These are phyloP conservation scores for Bipolaris cookei DNA, from an alignment of 2,329 filamentous ascomycete species.

Conservation along the genomic window DNA sequence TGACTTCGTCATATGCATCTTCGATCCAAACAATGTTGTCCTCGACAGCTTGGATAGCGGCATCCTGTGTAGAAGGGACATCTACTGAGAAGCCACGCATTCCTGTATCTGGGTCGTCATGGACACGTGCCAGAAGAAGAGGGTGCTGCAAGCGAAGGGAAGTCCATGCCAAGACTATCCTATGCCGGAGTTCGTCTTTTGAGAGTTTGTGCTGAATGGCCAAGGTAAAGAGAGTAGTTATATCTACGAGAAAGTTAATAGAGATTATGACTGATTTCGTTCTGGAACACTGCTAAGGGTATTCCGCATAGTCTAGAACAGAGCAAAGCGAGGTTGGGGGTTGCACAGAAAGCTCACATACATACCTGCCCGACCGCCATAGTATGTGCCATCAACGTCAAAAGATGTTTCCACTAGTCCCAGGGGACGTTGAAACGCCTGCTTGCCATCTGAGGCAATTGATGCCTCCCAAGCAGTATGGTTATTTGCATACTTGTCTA, in stretches of 20 bases:
- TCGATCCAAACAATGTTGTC: constrained; percentile 48
- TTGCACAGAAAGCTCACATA: background rate
- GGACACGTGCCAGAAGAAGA: constrained; percentile 46
- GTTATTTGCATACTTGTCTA: constrained; percentile 49
- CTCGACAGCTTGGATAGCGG: constrained; percentile 41
- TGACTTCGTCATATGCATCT: constrained; percentile 45
- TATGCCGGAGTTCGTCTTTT: constrained; percentile 37
- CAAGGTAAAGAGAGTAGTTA: constrained; percentile 49
- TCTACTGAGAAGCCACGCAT: constrained; percentile 45
- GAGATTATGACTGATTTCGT: background rate
- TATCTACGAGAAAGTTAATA: constrained; percentile 35
- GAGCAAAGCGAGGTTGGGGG: background rate
- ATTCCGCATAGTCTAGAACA: background rate
- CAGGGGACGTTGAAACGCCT: constrained; percentile 46
- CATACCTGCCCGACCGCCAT: constrained; percentile 50
- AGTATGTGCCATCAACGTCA: constrained; percentile 53
- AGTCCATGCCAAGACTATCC: constrained; percentile 51
- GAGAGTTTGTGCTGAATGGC: constrained; percentile 43
- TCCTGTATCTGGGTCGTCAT: constrained; percentile 21
- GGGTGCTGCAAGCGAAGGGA: constrained; percentile 49
- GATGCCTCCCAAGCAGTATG: constrained; percentile 47
- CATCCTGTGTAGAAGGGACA: constrained; percentile 31
- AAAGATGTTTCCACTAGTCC: constrained; percentile 55
- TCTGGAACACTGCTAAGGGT: no score
- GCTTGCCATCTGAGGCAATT: constrained; percentile 17